These are phyloP conservation scores for Kodamaea leandrae DNA, from an alignment of 805 yeast genomes.

Conservation along the genomic window DNA sequence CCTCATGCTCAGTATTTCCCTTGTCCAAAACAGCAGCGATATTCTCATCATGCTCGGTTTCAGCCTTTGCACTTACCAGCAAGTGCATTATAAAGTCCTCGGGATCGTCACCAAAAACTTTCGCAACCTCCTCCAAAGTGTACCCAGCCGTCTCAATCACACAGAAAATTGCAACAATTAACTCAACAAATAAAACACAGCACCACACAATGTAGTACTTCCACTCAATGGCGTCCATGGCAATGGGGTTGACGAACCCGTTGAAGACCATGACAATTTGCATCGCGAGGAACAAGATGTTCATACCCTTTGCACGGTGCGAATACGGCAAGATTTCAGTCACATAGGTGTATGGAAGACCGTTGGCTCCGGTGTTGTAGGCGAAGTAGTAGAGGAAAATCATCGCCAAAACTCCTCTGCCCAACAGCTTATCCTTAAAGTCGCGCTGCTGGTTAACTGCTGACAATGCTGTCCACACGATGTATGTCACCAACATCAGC, in stretches of 20 bases:
- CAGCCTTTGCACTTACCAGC: slow-evolving; percentile 1
- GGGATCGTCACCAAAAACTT: slow-evolving; percentile 38
- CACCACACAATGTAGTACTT: slow-evolving; percentile 44
- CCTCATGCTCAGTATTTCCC: slow-evolving; percentile 1
- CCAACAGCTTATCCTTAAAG: slow-evolving; percentile 39
- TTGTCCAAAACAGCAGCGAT: too few species aligned
- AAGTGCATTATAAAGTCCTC: slow-evolving; percentile 9
- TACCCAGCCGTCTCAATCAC: slow-evolving; percentile 44
- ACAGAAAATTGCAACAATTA: slow-evolving; percentile 28
- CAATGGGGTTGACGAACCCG: slow-evolving; percentile 29
- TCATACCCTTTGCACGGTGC: slow-evolving; percentile 43
- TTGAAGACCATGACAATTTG: slow-evolving; percentile 21
- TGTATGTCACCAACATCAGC: slow-evolving; percentile 37
- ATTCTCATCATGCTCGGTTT: too few species aligned
- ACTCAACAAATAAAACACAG: slow-evolving; percentile 28
- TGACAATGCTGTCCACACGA: slow-evolving; percentile 45
- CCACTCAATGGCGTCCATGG: slow-evolving; percentile 42
- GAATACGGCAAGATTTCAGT: slow-evolving; percentile 42
- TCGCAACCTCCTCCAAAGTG: slow-evolving; percentile 43
- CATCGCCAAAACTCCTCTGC: slow-evolving; percentile 50
- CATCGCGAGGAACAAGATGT: slow-evolving; percentile 23
- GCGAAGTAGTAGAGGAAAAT: slow-evolving; percentile 45
- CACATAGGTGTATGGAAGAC: slow-evolving; percentile 45
- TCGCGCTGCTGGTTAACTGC: slow-evolving; percentile 44
- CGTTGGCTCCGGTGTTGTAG: slow-evolving; percentile 44